Evolutionary conservation across 2,329 filamentous ascomycete species (phyloP).

Genomic region (Neofusicoccum ribis): DNA sequence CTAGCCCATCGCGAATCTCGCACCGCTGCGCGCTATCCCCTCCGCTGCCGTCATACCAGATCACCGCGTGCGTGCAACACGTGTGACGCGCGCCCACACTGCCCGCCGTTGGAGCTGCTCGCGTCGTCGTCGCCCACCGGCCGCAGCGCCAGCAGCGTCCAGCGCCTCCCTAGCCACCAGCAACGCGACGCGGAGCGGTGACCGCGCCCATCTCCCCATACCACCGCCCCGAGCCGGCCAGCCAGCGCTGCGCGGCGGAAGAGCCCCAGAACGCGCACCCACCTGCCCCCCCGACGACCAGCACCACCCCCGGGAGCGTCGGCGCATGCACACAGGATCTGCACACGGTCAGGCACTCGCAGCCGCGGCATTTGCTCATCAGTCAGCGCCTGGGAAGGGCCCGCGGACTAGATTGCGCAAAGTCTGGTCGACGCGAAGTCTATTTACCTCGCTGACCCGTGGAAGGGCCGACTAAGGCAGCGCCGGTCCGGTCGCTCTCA

Average conservation of each 20-base stretch:
- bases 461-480: constrained; percentile 21
- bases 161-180: not conserved
- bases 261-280: constrained; percentile 14
- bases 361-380: constrained; percentile 19
- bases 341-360: constrained; percentile 15
- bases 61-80: constrained; percentile 20
- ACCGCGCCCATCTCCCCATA: constrained; percentile 2
- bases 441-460: constrained; percentile 19
- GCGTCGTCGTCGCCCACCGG: constrained; percentile 13
- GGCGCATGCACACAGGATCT: constrained; percentile 16
- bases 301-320: constrained; percentile 7
- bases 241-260: not conserved
- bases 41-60: constrained; percentile 18
- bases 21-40: constrained; percentile 22
- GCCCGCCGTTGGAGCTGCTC: constrained; percentile 20
- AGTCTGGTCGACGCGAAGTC: constrained; percentile 16
- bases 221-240: constrained; percentile 22
- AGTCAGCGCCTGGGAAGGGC: constrained; percentile 18
- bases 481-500: constrained; percentile 20
- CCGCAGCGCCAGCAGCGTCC: not conserved
- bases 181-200: constrained; percentile 3
- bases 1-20: constrained; percentile 41
- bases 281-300: not conserved
- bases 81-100: constrained; percentile 17
- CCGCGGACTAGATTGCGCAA: constrained; percentile 19